These are phyloP conservation scores for Podosphaera fusca DNA, from an alignment of 2,329 filamentous ascomycete genomes.

Conservation along the genomic window DNA sequence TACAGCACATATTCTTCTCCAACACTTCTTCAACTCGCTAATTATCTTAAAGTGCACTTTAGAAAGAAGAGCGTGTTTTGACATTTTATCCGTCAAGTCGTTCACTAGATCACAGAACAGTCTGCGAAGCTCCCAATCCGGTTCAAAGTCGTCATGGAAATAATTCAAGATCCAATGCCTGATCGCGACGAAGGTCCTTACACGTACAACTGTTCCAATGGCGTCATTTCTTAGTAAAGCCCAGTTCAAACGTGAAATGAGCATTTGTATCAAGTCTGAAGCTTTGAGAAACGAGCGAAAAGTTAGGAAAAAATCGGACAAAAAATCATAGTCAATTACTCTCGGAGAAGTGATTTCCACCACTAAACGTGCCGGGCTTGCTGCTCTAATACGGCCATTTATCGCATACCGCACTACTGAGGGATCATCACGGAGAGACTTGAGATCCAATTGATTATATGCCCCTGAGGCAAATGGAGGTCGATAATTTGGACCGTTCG, in stretches of 20 bases:
- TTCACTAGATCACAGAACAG: slow-evolving; percentile 71
- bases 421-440: slow-evolving; percentile 56
- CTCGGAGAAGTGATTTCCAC: slow-evolving; percentile 91
- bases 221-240: slow-evolving; percentile 61
- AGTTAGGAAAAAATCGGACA: slow-evolving; percentile 95
- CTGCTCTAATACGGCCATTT: slow-evolving; percentile 58
- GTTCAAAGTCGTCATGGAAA: slow-evolving; percentile 80
- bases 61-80: slow-evolving; percentile 20
- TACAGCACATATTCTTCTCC: slow-evolving; percentile 70
- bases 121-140: slow-evolving; percentile 47
- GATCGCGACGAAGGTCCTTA: slow-evolving; percentile 83
- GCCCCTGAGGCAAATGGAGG: slow-evolving; percentile 42
- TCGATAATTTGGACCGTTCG: neutral
- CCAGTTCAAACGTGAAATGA: slow-evolving; percentile 72
- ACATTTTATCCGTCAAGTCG: slow-evolving; percentile 32
- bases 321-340: slow-evolving; percentile 87
- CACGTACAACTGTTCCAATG: slow-evolving; percentile 77
- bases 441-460: slow-evolving; percentile 60
- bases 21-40: slow-evolving; percentile 87
- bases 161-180: slow-evolving; percentile 98
- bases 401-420: slow-evolving; percentile 62
- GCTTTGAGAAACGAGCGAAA: slow-evolving; percentile 71
- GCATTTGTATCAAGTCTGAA: slow-evolving; percentile 54
- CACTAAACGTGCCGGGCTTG: slow-evolving; percentile 73
- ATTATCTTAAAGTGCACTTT: slow-evolving; percentile 60